phyloP scores from a whole-genome alignment of 768 basidiomycete genomes.

The Hydnum rufescens region DNA sequence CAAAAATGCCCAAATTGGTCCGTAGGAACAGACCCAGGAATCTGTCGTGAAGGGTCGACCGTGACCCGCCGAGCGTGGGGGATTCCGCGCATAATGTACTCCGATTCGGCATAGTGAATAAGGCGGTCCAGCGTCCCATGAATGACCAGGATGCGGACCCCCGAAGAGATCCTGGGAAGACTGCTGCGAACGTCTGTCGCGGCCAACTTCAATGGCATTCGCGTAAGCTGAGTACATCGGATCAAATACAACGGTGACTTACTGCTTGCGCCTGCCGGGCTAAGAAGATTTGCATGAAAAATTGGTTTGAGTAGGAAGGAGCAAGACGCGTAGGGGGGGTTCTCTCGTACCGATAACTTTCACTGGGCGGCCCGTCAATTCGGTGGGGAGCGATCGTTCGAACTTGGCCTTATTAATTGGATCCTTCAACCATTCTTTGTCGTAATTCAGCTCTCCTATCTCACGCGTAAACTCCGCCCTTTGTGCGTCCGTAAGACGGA shows the following conservation, averaged over 20 bases:
- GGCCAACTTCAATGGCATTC: no score
- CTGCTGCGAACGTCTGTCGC: no score
- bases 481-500: no score
- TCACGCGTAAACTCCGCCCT: no score
- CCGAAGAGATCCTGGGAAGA: no score
- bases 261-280: no score
- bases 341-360: background rate
- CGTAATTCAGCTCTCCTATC: background rate
- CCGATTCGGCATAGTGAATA: background rate
- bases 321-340: no score
- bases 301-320: no score
- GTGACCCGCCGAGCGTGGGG: background rate
- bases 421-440: background rate
- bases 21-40: background rate
- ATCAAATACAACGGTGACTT: no score
- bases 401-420: background rate
- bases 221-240: no score
- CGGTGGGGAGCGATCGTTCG: background rate
- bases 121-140: background rate
- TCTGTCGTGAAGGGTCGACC: no score
- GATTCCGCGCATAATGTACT: background rate
- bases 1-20: background rate
- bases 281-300: no score
- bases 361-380: background rate
- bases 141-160: background rate